Conservation (phyloP, 139 green algal genomes). For the Micractinium sp. region DNA sequence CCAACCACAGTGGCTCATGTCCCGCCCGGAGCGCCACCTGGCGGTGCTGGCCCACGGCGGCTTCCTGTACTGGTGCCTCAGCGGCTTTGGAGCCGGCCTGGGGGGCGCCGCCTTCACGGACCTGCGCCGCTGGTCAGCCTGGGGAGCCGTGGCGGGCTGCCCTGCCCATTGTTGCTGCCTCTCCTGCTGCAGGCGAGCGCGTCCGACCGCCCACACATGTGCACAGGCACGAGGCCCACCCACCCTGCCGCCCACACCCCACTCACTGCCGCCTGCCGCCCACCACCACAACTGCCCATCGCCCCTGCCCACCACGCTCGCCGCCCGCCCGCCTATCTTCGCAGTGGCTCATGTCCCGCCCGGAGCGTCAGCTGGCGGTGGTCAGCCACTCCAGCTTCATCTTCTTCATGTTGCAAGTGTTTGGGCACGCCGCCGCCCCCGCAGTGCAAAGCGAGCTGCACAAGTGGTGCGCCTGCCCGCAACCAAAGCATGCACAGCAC, state of each 20-base stretch:
- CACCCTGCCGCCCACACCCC: not conserved
- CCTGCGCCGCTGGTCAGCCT: constrained; percentile 43
- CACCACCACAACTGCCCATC: not conserved
- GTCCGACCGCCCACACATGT: not conserved
- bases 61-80: constrained; percentile 48
- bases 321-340: not conserved
- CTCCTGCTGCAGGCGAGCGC: not conserved
- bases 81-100: constrained; percentile 33
- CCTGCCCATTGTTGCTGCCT: not conserved
- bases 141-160: no score
- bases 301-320: not conserved
- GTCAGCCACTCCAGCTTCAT: constrained; percentile 56
- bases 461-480: constrained; percentile 30
- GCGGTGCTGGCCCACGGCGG: constrained; percentile 56
- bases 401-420: constrained; percentile 44
- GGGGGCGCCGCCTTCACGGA: constrained; percentile 24
- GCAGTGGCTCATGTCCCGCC: constrained; percentile 44
- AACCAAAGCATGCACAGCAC: not conserved
- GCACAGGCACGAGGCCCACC: not conserved
- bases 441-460: constrained; percentile 49
- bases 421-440: constrained; percentile 43
- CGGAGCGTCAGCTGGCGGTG: constrained; percentile 57
- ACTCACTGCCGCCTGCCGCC: no score
- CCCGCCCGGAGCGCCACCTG: constrained; percentile 48
- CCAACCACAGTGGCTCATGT: constrained; percentile 24